These are phyloP conservation scores for Hymenochaete sp. DNA, from an alignment of 1,284 basidiomycete genomes.

Conservation along the genomic window DNA sequence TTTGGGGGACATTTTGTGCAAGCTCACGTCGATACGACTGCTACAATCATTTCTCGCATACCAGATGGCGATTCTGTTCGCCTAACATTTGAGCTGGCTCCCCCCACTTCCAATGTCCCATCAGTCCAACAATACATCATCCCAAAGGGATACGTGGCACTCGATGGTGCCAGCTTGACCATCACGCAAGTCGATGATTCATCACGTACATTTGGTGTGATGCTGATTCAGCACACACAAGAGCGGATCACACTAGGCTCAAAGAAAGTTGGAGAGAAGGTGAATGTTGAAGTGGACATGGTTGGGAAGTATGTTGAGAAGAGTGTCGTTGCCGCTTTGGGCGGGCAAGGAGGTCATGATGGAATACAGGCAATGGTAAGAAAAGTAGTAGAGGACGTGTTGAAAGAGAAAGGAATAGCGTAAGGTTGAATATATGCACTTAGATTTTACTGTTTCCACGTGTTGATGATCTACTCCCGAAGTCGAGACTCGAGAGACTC, in stretches of 20 bases:
- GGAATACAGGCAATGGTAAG: slow-evolving; percentile 57
- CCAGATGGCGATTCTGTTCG: slow-evolving; percentile 86
- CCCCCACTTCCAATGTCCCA: slow-evolving; percentile 49
- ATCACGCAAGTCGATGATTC: slow-evolving; percentile 76
- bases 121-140: slow-evolving; percentile 80
- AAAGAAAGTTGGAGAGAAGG: slow-evolving; percentile 72
- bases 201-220: slow-evolving; percentile 73
- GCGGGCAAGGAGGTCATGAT: slow-evolving; percentile 43
- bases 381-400: slow-evolving; percentile 59
- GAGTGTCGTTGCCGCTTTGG: slow-evolving; percentile 68
- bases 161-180: slow-evolving; percentile 93
- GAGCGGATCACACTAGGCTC: slow-evolving; percentile 75
- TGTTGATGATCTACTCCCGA: too few relatives aligned
- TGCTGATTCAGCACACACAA: slow-evolving; percentile 95
- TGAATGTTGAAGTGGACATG: slow-evolving; percentile 96
- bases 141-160: slow-evolving; percentile 92
- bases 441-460: too few relatives aligned
- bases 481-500: too few relatives aligned
- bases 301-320: slow-evolving; percentile 83
- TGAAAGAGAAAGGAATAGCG: slow-evolving; percentile 40
- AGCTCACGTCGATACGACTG: slow-evolving; percentile 93
- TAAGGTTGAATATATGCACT: too few relatives aligned
- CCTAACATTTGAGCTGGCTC: slow-evolving; percentile 68
- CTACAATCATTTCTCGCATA: slow-evolving; percentile 55
- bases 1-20: slow-evolving; percentile 99